Conservation (phyloP, 2,329 filamentous ascomycete genomes). For the Microdochium paspali region DNA sequence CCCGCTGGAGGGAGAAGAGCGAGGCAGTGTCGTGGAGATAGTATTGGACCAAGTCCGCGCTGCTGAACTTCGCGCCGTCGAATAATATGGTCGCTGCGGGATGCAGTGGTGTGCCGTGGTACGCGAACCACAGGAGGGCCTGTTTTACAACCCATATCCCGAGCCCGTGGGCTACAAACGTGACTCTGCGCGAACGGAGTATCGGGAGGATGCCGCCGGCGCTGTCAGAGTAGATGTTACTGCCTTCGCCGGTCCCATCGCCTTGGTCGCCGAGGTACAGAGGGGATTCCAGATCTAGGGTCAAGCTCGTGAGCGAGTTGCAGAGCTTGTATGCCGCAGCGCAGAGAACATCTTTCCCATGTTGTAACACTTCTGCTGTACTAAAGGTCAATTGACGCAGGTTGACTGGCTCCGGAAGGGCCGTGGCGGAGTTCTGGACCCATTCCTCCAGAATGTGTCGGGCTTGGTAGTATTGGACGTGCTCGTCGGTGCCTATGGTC, state of each 20-base stretch:
- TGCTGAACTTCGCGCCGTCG: background rate
- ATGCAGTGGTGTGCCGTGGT: background rate
- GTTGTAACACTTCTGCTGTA: background rate
- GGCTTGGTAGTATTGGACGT: background rate
- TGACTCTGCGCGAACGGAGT: conserved; percentile 1
- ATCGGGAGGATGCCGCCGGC: background rate
- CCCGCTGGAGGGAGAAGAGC: background rate
- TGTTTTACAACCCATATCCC: conserved; percentile 8
- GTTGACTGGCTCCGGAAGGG: background rate
- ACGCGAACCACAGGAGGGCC: background rate
- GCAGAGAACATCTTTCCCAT: background rate
- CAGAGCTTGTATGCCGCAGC: background rate
- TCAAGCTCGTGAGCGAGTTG: background rate
- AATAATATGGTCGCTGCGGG: background rate
- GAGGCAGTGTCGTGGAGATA: background rate
- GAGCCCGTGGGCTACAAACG: conserved; percentile 8
- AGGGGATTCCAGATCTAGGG: background rate
- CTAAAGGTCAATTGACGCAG: background rate
- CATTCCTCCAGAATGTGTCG: background rate
- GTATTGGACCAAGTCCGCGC: background rate
- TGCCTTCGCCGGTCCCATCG: background rate
- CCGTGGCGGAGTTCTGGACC: background rate
- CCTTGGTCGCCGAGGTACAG: conserved; percentile 1
- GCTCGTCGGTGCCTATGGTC: background rate
- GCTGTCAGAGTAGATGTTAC: background rate